Conservation (phyloP, 495 filamentous ascomycete genomes). For the Neurospora sp. region DNA sequence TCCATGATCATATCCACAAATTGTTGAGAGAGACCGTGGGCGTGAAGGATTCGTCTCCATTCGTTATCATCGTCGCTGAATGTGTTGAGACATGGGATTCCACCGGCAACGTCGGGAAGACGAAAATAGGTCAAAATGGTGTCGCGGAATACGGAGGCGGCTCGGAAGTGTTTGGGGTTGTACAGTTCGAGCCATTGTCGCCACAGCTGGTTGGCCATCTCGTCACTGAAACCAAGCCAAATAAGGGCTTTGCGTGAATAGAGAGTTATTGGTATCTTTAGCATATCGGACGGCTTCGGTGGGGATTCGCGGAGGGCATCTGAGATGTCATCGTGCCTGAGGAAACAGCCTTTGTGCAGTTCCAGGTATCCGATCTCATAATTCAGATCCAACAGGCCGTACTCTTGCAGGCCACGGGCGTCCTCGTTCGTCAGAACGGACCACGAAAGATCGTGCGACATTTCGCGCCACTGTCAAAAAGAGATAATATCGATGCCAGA, state of each 20-base stretch:
- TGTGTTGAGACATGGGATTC: background rate
- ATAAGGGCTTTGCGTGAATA: background rate
- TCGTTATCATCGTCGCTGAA: background rate
- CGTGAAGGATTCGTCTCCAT: background rate
- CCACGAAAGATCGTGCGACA: background rate
- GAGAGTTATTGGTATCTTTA: background rate
- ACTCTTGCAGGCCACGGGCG: background rate
- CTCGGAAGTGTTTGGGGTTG: too few species aligned
- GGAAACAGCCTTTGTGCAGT: background rate
- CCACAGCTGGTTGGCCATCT: background rate
- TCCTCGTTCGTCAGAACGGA: background rate
- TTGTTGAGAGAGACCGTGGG: background rate
- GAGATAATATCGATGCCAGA: background rate
- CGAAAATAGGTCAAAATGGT: background rate
- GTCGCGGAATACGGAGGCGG: background rate
- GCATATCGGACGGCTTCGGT: background rate
- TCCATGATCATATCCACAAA: background rate
- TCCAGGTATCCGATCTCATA: background rate
- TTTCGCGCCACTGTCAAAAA: background rate
- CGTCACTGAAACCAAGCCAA: background rate
- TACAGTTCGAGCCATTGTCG: background rate
- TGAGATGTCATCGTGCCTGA: background rate
- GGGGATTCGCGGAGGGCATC: background rate
- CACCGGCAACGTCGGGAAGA: background rate
- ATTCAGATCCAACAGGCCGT: background rate